A percentile compares a stretch with the other conserved stretches of the same genome.
phyloP scores from a whole-genome alignment of 441 rosid genomes.

The Populus hybrid region DNA sequence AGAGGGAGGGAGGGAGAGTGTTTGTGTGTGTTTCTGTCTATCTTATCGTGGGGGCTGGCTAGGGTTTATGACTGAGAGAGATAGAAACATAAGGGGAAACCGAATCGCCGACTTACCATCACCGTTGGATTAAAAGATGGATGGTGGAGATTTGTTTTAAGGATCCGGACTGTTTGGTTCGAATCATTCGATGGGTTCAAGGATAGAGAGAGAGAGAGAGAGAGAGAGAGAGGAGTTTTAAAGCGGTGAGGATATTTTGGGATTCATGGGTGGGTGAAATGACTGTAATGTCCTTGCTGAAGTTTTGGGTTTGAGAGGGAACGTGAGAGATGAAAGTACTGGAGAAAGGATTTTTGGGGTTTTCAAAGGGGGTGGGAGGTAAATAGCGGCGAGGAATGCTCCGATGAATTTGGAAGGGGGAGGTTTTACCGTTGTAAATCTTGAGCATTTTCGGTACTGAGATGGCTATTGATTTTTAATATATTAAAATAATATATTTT shows the following conservation, averaged over 20 bases:
- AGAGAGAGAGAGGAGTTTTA: slow-evolving; percentile 19
- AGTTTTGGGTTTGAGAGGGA: background rate
- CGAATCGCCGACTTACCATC: slow-evolving; percentile 24
- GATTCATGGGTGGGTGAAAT: slow-evolving; percentile 3
- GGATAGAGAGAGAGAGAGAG: background rate
- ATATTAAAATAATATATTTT: no score
- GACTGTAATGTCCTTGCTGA: slow-evolving; percentile 20
- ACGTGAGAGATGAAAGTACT: no score
- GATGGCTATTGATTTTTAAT: no score
- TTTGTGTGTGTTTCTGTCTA: background rate
- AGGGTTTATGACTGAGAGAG: slow-evolving; percentile 69
- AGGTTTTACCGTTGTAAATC: background rate
- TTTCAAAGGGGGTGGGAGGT: background rate
- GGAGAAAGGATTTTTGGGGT: background rate
- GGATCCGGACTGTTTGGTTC: slow-evolving; percentile 18
- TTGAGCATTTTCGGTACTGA: no score
- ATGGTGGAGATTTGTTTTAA: slow-evolving; percentile 40
- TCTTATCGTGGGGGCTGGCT: slow-evolving; percentile 31
- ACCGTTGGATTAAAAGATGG: slow-evolving; percentile 42
- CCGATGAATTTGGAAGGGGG: slow-evolving; percentile 10
- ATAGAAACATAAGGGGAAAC: slow-evolving; percentile 17
- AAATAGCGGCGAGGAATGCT: slow-evolving; percentile 11
- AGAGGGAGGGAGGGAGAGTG: background rate
- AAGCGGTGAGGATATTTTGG: slow-evolving; percentile 2
- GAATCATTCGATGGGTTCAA: background rate